Conservation (phyloP, 768 basidiomycete species). For the Rubroboletus satanas region DNA sequence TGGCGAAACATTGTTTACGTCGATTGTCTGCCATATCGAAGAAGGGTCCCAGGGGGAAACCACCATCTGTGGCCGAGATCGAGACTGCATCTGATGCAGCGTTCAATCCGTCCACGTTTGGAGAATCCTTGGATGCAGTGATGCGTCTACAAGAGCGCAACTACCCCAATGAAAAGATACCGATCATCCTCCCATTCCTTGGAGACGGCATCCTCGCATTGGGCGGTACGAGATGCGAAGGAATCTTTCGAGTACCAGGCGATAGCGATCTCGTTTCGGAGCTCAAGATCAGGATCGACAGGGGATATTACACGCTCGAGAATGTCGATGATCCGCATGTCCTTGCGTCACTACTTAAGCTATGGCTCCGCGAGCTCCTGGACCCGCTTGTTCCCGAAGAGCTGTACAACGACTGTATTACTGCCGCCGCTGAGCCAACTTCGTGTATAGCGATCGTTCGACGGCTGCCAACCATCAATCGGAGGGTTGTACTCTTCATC, state of each 20-base stretch:
- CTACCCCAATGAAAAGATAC: slow-evolving; percentile 80
- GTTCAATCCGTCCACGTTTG: slow-evolving; percentile 92
- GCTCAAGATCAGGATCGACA: slow-evolving; percentile 85
- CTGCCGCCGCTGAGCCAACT: slow-evolving; percentile 58
- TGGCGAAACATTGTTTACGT: slow-evolving; percentile 89
- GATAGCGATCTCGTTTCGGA: slow-evolving; percentile 86
- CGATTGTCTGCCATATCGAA: slow-evolving; percentile 69
- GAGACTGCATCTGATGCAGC: slow-evolving; percentile 94
- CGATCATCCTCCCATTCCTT: slow-evolving; percentile 91
- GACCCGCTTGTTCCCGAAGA: slow-evolving; percentile 91
- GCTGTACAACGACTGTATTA: slow-evolving; percentile 88
- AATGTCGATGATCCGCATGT: slow-evolving; percentile 89
- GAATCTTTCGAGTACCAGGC: slow-evolving; percentile 91
- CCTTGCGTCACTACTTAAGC: slow-evolving; percentile 83
- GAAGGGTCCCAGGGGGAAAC: slow-evolving; percentile 84
- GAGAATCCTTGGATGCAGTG: slow-evolving; percentile 82
- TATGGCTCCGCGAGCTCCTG: slow-evolving; percentile 89
- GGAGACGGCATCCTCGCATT: slow-evolving; percentile 88
- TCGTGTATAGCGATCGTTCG: slow-evolving; percentile 72
- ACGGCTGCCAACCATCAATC: slow-evolving; percentile 79
- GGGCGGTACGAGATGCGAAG: slow-evolving; percentile 80
- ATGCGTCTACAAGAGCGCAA: slow-evolving; percentile 81
- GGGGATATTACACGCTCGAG: slow-evolving; percentile 87
- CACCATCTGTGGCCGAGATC: slow-evolving; percentile 79
- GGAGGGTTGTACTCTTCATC: slow-evolving; percentile 82